phyloP scores from a whole-genome alignment of 1,139 yeast genomes.

The Hyphopichia fennica region DNA sequence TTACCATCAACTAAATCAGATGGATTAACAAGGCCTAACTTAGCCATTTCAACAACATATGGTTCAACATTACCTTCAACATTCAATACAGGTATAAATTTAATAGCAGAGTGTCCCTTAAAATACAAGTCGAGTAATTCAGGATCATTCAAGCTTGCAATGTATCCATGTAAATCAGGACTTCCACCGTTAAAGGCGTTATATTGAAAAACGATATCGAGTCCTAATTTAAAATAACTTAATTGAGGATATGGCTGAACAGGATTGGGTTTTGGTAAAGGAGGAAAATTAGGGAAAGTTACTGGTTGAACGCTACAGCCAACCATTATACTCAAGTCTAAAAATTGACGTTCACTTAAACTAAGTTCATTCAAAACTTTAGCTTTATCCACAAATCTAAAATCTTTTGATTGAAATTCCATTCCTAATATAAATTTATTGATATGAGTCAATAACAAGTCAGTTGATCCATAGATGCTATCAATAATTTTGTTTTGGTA shows the following conservation, averaged over 20 bases:
- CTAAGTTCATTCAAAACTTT: slow-evolving; percentile 62
- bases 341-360: slow-evolving; percentile 62
- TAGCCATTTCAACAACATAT: slow-evolving; percentile 40
- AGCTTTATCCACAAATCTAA: slow-evolving; percentile 63
- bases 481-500: slow-evolving; percentile 59
- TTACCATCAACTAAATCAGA: slow-evolving; percentile 16
- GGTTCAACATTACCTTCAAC: slow-evolving; percentile 69
- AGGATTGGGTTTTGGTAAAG: slow-evolving; percentile 46
- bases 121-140: slow-evolving; percentile 36
- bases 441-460: slow-evolving; percentile 61
- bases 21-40: slow-evolving; percentile 27
- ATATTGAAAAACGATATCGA: slow-evolving; percentile 44
- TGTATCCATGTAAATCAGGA: slow-evolving; percentile 36
- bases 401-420: slow-evolving; percentile 64
- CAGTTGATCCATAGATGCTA: slow-evolving; percentile 83
- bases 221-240: slow-evolving; percentile 43
- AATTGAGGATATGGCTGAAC: slow-evolving; percentile 44
- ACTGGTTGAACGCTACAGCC: slow-evolving; percentile 78
- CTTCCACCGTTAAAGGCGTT: slow-evolving; percentile 28
- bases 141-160: slow-evolving; percentile 39
- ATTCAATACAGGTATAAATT: slow-evolving; percentile 67
- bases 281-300: slow-evolving; percentile 60
- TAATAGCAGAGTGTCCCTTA: slow-evolving; percentile 42
- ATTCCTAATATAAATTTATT: slow-evolving; percentile 74
- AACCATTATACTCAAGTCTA: slow-evolving; percentile 72